Base-by-base conservation (phyloP, 805 yeast genomes). In the Lipomyces sp. region DNA sequence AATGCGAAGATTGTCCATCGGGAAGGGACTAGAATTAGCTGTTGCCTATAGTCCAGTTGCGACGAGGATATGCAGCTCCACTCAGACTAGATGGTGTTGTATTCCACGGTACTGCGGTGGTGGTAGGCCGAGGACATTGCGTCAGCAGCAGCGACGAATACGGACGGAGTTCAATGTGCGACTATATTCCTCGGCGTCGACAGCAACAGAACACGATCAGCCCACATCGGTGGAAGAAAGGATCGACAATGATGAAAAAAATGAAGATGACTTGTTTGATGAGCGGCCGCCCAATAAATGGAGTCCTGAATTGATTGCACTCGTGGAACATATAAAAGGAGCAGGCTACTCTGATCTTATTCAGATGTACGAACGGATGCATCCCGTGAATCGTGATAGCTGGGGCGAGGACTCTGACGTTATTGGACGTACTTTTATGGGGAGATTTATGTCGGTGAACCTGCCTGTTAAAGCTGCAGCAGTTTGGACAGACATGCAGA, bases 401-500 rank as follows among this genome's bases (percentile, higher is more conserved):
- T 53, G 59, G 59, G 15, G 51, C 6, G 39, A 10, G 5, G 64
- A 57, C 24, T 48, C 64, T 29, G 65, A 58, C 7, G 57, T 59
- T 6, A 29, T 64, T 24, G 59, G 59, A n/a, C 58, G 42, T 24
- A 65, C 62, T 24, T 64, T 61, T 32, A 64, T 64, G 24, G 57
- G 56, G 11, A 53, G 57, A 29, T 64, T 64, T 32, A 54, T 53
- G 10, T 10, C 45, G 13, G 50, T 57, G 45, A 35, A 35, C 29
- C 42, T 48, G 13, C 54, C 59, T 11, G 55, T 33, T 24, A 33
- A 50, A 10, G 64, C 59, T 7, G 32, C 56, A 0, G 39, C 35
- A 33, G 67, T 64, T 10, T 64, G 67, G 67, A 33, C 51, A 1
- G 65, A 61, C 34, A 37, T 64, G 53, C 32, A 30, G n/a, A 30